phyloP scores from a whole-genome alignment of 257 asterid species.

The Capsicum baccatum region DNA sequence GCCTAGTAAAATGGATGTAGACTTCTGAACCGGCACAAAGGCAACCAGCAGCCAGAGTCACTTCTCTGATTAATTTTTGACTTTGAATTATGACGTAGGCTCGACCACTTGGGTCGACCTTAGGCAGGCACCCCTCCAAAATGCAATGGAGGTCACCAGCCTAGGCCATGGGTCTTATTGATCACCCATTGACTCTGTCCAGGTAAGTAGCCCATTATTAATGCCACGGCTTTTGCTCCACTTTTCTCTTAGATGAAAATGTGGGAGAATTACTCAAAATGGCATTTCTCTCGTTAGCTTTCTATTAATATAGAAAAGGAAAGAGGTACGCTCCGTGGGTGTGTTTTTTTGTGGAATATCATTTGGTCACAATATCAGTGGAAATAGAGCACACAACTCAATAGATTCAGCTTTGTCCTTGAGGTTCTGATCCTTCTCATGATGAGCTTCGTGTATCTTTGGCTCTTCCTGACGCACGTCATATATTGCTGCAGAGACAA shows the following conservation, averaged over 20 bases:
- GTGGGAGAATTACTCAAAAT: neutral
- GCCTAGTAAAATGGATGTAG: too few relatives aligned
- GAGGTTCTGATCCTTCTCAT: neutral
- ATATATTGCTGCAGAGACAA: neutral
- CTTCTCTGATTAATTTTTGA: too few relatives aligned
- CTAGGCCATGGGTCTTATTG: conserved; percentile 35
- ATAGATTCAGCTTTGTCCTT: neutral
- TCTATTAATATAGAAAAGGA: too few relatives aligned
- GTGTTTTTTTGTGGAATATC: too few relatives aligned
- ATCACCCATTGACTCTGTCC: conserved; percentile 40
- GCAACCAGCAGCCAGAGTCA: too few relatives aligned
- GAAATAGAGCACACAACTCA: neutral
- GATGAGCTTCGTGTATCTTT: neutral
- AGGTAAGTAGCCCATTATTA: conserved; percentile 29
- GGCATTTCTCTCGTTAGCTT: neutral
- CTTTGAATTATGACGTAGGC: conserved; percentile 33
- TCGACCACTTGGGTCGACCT: conserved; percentile 56
- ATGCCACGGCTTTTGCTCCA: neutral
- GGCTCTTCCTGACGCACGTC: neutral
- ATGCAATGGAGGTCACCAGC: conserved; percentile 43
- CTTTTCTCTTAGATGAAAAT: neutral
- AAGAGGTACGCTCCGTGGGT: too few relatives aligned
- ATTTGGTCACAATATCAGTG: too few relatives aligned
- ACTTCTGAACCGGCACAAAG: too few relatives aligned
- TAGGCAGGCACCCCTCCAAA: conserved; percentile 41